Conservation (phyloP, 2,329 filamentous ascomycete genomes). For the Colletotrichum chlorophyti region DNA sequence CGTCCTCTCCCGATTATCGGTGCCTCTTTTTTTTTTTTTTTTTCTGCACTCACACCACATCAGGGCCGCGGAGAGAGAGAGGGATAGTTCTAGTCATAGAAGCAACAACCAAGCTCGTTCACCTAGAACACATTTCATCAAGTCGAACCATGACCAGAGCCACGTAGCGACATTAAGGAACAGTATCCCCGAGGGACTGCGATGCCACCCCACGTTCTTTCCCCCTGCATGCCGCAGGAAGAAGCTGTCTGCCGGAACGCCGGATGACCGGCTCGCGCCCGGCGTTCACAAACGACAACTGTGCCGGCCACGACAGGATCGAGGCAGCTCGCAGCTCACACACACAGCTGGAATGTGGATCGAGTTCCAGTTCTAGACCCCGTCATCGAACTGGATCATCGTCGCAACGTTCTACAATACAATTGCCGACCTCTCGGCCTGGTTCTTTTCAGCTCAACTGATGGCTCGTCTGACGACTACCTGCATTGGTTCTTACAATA, state of each 20-base stretch:
- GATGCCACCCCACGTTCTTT: slow-evolving; percentile 1
- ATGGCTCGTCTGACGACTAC: not conserved
- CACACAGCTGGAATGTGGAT: slow-evolving; percentile 8
- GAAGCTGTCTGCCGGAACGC: slow-evolving; percentile 4
- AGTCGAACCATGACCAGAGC: not conserved
- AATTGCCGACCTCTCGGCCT: not conserved
- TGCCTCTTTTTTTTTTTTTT: too few species aligned
- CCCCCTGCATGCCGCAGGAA: slow-evolving; percentile 18
- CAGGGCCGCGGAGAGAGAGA: not conserved
- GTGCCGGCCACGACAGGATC: slow-evolving; percentile 1
- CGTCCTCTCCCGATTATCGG: not conserved
- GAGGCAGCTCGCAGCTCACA: not conserved
- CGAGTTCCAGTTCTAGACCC: slow-evolving; percentile 7
- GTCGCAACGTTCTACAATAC: not conserved
- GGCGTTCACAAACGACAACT: slow-evolving; percentile 1
- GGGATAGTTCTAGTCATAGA: not conserved
- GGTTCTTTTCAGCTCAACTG: not conserved
- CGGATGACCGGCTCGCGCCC: slow-evolving; percentile 16
- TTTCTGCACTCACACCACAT: too few species aligned
- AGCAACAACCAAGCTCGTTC: slow-evolving; percentile 1
- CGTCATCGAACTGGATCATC: not conserved
- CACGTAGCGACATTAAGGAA: not conserved
- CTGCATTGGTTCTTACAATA: slow-evolving; percentile 9
- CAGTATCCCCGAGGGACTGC: not conserved
- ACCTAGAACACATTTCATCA: too few species aligned